phyloP scores from a whole-genome alignment of 202 grass and related monocot genomes.

The Setaria viridis region DNA sequence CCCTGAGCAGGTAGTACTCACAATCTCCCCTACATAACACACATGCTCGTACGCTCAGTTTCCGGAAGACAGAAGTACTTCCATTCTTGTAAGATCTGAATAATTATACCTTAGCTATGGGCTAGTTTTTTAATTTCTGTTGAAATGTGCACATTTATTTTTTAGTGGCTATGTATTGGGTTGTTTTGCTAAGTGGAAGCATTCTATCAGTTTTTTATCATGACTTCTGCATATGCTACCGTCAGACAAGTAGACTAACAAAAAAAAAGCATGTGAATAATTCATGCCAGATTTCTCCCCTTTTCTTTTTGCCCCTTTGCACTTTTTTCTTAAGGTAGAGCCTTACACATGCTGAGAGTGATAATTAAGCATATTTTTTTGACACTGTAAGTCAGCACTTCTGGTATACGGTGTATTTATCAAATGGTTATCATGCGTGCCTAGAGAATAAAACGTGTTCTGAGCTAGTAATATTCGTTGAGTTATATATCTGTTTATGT shows the following conservation, averaged over 20 bases:
- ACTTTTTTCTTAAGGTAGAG: too few relatives aligned
- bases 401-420: background rate
- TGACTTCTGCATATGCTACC: background rate
- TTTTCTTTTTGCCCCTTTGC: background rate
- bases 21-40: background rate
- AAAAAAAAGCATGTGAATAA: background rate
- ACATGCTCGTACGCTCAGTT: too few relatives aligned
- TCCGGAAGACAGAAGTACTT: too few relatives aligned
- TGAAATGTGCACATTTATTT: background rate
- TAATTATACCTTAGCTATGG: too few relatives aligned
- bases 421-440: background rate
- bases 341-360: background rate
- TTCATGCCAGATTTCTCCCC: too few relatives aligned
- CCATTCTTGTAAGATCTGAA: too few relatives aligned
- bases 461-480: too few relatives aligned
- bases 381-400: background rate
- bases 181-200: background rate
- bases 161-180: background rate
- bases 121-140: too few relatives aligned
- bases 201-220: background rate
- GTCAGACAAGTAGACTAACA: background rate
- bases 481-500: background rate
- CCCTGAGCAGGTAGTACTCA: slow-evolving; percentile 56
- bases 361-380: background rate
- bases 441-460: background rate